Base-by-base conservation (phyloP, 2,329 filamentous ascomycete genomes). In the Calonectria multiphialidica region DNA sequence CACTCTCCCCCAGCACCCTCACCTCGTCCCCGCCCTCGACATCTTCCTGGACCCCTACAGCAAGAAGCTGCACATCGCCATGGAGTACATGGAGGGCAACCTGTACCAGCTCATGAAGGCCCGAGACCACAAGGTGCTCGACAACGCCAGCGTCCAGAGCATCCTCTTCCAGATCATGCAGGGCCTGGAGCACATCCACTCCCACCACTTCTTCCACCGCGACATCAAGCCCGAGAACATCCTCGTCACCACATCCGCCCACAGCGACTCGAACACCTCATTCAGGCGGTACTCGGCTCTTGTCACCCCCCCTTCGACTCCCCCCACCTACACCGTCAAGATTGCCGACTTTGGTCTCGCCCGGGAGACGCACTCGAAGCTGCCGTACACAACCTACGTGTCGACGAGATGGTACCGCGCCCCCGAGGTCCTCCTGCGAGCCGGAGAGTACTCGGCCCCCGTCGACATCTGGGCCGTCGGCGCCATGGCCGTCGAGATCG, bases 61-160 rank as follows among this genome's bases (percentile, higher is more conserved):
- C 86, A 97, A 96, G 87, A 98, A 98, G 86, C 92, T 99, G 53
- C 97, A 99, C 85, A 99, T 99, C 77, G 93, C 91, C 81, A 99
- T 99, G 97, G 97, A 99, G 86, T 98, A 98, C 85, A 99, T 99
- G 97, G 97, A 99, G 83, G 97, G 97, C 63, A 99, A 99, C 84
- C 89, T 99, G 1, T 99, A 99, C 84, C 97, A 99, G 84, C 87
- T 99, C 75, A 99, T 99, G 97, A 99, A 99, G 87, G 93, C 97
- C 65, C 92, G 97, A 72, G 97, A 99, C 78, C 96, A 98, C 88
- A 98, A 98, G 85, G 93, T 89, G 75, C 89, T 99, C 33, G 97
- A 99, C 81, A 94, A 94, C 67, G 91, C 90, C 73, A 98, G 95
- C 79, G 97, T 99, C 73, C 98, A 99, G 89, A 98, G 96, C 87